phyloP scores from a whole-genome alignment of 2,329 filamentous ascomycete genomes.

The Hypoxylon sp. region DNA sequence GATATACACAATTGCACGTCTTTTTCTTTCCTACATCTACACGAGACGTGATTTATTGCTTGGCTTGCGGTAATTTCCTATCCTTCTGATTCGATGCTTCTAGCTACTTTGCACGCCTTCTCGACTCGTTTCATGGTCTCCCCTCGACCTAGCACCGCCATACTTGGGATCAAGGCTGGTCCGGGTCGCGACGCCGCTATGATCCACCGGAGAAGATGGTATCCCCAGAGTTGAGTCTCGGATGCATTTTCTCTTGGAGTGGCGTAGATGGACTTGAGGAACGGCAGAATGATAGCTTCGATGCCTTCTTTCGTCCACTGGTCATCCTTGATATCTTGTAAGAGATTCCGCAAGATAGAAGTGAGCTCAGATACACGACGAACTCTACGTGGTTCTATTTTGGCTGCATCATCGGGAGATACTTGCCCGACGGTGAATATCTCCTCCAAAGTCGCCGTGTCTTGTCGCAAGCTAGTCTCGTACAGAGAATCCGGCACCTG shows the following conservation, averaged over 20 bases:
- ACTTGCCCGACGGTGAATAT: slow-evolving; percentile 12
- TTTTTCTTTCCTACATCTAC: too few species aligned
- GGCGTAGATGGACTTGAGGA: slow-evolving; percentile 37
- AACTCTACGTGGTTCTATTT: background rate
- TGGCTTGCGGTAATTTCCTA: too few species aligned
- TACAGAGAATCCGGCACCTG: slow-evolving; percentile 31
- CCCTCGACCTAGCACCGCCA: slow-evolving; percentile 42
- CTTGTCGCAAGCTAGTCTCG: slow-evolving; percentile 14
- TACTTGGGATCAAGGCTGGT: slow-evolving; percentile 36
- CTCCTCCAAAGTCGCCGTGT: background rate
- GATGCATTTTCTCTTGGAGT: background rate
- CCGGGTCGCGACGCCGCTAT: slow-evolving; percentile 38
- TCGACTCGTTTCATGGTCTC: slow-evolving; percentile 40
- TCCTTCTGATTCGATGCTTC: slow-evolving; percentile 10
- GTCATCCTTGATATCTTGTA: slow-evolving; percentile 29
- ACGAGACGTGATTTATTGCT: too few species aligned
- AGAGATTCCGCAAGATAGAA: slow-evolving; percentile 21
- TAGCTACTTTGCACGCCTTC: slow-evolving; percentile 33
- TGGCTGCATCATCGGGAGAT: background rate
- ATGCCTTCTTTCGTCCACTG: slow-evolving; percentile 37
- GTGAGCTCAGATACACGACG: slow-evolving; percentile 28
- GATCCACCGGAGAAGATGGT: slow-evolving; percentile 44
- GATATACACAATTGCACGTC: too few species aligned
- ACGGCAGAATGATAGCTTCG: slow-evolving; percentile 24
- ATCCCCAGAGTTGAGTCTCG: slow-evolving; percentile 36